phyloP scores from a whole-genome alignment of 2,329 filamentous ascomycete genomes.

The Xylaria sp. region DNA sequence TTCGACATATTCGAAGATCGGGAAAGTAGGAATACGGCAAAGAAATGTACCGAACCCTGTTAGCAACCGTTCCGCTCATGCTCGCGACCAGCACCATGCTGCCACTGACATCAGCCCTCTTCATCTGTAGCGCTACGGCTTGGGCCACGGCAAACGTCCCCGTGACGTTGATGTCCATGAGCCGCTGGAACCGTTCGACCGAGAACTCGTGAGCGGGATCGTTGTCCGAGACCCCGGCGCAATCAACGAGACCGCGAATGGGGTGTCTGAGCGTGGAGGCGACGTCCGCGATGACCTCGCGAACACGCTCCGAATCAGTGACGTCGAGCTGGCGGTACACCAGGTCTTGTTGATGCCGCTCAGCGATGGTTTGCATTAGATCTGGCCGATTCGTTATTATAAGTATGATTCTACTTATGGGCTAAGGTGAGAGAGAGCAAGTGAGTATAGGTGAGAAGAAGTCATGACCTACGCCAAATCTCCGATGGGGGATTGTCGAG shows the following conservation, averaged over 20 bases:
- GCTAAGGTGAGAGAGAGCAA: no score
- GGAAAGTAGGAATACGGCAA: not conserved
- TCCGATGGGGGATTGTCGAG: constrained; percentile 12
- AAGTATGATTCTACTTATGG: no score
- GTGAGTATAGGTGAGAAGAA: no score
- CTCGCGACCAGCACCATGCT: constrained; percentile 53
- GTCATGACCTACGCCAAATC: constrained; percentile 24
- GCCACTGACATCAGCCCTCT: constrained; percentile 46
- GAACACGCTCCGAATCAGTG: constrained; percentile 21
- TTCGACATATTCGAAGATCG: no score
- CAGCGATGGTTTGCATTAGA: no score
- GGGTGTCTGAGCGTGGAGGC: constrained; percentile 28
- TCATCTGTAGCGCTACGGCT: constrained; percentile 51
- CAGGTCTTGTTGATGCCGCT: constrained; percentile 12
- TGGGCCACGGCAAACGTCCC: constrained; percentile 52
- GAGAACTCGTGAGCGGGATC: constrained; percentile 34
- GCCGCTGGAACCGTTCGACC: constrained; percentile 23
- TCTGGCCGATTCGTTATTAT: no score
- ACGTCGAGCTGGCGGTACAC: constrained; percentile 32
- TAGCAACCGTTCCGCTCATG: constrained; percentile 54
- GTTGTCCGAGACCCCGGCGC: constrained; percentile 37
- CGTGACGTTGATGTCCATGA: constrained; percentile 49
- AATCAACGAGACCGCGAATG: constrained; percentile 37
- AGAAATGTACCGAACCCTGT: constrained; percentile 40
- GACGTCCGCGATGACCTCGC: constrained; percentile 22